These are phyloP conservation scores for Botryotinia calthae DNA, from an alignment of 2,329 filamentous ascomycete species.

Conservation along the genomic window DNA sequence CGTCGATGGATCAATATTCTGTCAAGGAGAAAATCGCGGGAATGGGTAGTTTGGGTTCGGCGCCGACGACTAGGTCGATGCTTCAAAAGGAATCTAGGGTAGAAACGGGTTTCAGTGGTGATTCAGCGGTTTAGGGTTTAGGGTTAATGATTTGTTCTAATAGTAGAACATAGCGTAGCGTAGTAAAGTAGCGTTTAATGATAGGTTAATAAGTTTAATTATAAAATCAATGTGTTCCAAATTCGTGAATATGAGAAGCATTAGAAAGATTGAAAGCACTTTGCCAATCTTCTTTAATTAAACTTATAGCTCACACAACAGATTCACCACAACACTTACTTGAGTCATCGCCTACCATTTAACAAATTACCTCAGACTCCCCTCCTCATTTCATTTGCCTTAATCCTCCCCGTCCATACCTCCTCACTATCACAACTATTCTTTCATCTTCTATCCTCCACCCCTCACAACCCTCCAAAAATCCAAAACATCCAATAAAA, in stretches of 20 bases:
- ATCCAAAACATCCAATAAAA: neutral
- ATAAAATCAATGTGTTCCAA: neutral
- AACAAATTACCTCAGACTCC: neutral
- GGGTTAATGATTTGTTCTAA: neutral
- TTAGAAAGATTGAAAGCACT: neutral
- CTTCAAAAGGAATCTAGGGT: neutral
- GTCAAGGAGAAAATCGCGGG: conserved; percentile 25
- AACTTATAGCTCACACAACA: neutral
- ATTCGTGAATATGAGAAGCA: neutral
- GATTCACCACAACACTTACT: neutral
- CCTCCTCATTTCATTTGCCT: neutral
- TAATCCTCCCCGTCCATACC: neutral
- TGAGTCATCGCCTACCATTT: neutral
- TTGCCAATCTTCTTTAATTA: neutral
- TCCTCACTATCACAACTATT: neutral
- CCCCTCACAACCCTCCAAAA: neutral
- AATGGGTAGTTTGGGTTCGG: conserved; percentile 10
- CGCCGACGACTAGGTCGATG: neutral
- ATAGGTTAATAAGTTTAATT: neutral
- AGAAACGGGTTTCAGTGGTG: neutral
- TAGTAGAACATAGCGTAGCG: neutral
- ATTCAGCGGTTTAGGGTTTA: neutral
- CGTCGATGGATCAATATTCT: conserved; percentile 10
- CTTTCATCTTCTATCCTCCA: neutral
- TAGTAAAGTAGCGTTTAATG: neutral